Conservation (phyloP, 2,329 filamentous ascomycete genomes). For the Orbilia ellipsospora region DNA sequence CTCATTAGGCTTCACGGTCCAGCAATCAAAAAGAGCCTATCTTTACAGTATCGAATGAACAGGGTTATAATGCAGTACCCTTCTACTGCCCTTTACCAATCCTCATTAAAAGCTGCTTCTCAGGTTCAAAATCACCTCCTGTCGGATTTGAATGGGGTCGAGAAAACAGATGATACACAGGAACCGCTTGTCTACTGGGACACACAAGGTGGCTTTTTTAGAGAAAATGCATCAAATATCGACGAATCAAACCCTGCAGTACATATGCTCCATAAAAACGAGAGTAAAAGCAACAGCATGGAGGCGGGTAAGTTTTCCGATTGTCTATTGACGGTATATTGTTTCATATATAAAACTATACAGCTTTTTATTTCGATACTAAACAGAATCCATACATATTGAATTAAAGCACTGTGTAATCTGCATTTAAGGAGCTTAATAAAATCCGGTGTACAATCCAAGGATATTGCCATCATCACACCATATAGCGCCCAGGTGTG, state of each 20-base stretch:
- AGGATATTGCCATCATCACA: conserved; percentile 92
- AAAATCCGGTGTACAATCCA: conserved; percentile 79
- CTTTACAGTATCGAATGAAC: conserved; percentile 98
- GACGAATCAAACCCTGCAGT: neutral
- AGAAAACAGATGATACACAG: conserved; percentile 83
- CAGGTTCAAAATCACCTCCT: conserved; percentile 79
- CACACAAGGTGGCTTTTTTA: conserved; percentile 92
- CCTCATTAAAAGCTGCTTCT: conserved; percentile 81
- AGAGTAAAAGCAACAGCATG: conserved; percentile 92
- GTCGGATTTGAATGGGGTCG: conserved; percentile 76
- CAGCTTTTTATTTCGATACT: neutral
- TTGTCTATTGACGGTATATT: no score
- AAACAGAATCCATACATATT: neutral
- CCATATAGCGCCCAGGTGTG: conserved; percentile 92
- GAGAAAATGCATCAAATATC: conserved; percentile 73
- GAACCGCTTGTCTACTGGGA: conserved; percentile 94
- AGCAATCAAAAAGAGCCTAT: conserved; percentile 91
- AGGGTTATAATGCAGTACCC: conserved; percentile 95
- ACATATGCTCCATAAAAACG: conserved; percentile 60
- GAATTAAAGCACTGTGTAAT: conserved; percentile 28
- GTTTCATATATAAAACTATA: no score
- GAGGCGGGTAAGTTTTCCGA: conserved; percentile 70
- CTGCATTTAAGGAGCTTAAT: conserved; percentile 80
- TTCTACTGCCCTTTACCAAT: conserved; percentile 86
- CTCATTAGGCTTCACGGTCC: conserved; percentile 83